phyloP scores from a whole-genome alignment of 23 red algal genomes.

The Gracilaria caudata region DNA sequence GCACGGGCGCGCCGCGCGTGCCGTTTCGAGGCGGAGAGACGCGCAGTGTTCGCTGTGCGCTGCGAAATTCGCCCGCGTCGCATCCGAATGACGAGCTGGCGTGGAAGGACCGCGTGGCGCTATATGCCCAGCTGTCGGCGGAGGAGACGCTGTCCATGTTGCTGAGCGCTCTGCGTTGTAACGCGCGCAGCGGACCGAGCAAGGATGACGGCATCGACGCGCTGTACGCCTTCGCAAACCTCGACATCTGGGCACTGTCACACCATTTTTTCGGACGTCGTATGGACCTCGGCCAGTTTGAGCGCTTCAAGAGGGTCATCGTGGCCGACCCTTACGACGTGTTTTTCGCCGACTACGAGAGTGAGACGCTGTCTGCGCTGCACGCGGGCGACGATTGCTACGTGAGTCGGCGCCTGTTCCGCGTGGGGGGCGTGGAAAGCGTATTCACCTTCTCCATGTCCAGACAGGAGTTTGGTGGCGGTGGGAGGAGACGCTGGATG shows the following conservation, averaged over 20 bases:
- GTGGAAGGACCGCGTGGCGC: slow-evolving; percentile 76
- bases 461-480: slow-evolving; percentile 37
- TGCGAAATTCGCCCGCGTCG: neutral
- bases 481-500: slow-evolving; percentile 63
- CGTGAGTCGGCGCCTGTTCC: slow-evolving; percentile 46
- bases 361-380: slow-evolving; percentile 60
- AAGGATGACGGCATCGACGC: slow-evolving; percentile 87
- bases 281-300: slow-evolving; percentile 91
- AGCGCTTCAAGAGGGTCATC: slow-evolving; percentile 79
- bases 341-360: slow-evolving; percentile 48
- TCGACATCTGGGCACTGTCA: slow-evolving; percentile 79
- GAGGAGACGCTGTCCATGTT: slow-evolving; percentile 70
- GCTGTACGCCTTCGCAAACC: slow-evolving; percentile 78
- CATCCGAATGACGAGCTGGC: slow-evolving; percentile 17
- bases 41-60: neutral
- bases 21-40: neutral
- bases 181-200: slow-evolving; percentile 37
- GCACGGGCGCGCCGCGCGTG: too few relatives aligned
- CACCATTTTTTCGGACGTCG: slow-evolving; percentile 76
- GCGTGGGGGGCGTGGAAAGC: slow-evolving; percentile 4
- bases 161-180: slow-evolving; percentile 58
- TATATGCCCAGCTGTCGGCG: slow-evolving; percentile 77
- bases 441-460: slow-evolving; percentile 70
- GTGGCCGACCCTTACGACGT: slow-evolving; percentile 64
- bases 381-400: slow-evolving; percentile 45